These are phyloP conservation scores for Microdochium trichocladiopsis DNA, from an alignment of 2,329 filamentous ascomycete species.

Conservation along the genomic window DNA sequence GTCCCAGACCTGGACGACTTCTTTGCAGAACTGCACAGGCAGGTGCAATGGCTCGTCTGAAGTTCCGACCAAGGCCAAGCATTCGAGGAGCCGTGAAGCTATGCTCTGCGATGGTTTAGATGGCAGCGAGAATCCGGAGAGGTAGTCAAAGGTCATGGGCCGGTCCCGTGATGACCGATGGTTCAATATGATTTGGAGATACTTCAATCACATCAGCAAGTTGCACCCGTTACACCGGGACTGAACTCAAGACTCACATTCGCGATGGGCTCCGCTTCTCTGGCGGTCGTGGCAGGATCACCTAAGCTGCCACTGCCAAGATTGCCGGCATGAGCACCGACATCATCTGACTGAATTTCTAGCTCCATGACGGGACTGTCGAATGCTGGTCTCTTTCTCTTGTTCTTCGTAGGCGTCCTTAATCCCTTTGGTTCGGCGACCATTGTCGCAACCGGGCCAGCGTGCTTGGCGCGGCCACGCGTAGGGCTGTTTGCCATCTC, in stretches of 20 bases:
- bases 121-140: slow-evolving; percentile 58
- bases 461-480: slow-evolving; percentile 36
- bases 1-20: slow-evolving; percentile 61
- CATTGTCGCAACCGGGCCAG: slow-evolving; percentile 33
- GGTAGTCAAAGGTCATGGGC: slow-evolving; percentile 59
- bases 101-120: slow-evolving; percentile 56
- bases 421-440: slow-evolving; percentile 31
- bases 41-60: slow-evolving; percentile 43
- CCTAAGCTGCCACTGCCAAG: slow-evolving; percentile 4
- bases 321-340: slow-evolving; percentile 4
- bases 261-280: slow-evolving; percentile 10
- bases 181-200: slow-evolving; percentile 57
- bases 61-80: slow-evolving; percentile 51
- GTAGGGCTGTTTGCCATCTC: slow-evolving; percentile 47
- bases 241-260: slow-evolving; percentile 14
- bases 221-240: neutral
- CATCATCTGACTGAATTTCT: slow-evolving; percentile 39
- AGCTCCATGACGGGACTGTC: slow-evolving; percentile 62
- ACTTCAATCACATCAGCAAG: slow-evolving; percentile 27
- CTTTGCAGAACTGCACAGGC: slow-evolving; percentile 56
- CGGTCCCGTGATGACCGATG: slow-evolving; percentile 48
- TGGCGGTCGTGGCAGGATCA: neutral
- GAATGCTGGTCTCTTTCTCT: slow-evolving; percentile 59
- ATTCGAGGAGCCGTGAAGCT: slow-evolving; percentile 60
- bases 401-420: slow-evolving; percentile 57